Percentiles rank a stretch among this genome's conserved stretches.
These are phyloP conservation scores for Trypanosoma platydactyli DNA, from an alignment of 208 protist genomes.

Conservation along the genomic window DNA sequence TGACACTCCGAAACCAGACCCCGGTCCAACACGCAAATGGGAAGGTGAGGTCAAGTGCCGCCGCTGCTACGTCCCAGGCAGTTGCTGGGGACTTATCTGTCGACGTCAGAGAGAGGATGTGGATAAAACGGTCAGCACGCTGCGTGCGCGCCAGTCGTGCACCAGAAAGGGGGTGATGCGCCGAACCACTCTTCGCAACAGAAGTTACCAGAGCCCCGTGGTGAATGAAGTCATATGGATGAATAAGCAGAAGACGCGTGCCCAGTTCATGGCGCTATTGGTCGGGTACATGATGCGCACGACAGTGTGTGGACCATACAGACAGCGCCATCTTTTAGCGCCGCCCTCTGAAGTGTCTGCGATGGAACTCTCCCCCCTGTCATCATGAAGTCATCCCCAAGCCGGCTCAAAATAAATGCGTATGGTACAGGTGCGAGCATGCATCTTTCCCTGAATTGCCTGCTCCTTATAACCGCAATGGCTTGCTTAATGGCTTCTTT, in stretches of 20 bases:
- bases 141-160: constrained; percentile 17
- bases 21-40: constrained; percentile 3
- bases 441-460: too few relatives aligned
- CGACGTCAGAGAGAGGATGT: constrained; percentile 17
- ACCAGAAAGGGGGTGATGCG: constrained; percentile 10
- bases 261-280: constrained; percentile 28
- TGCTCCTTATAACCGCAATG: too few relatives aligned
- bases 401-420: too few relatives aligned
- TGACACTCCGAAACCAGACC: background rate
- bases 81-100: constrained; percentile 25
- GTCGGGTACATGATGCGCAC: constrained; percentile 27
- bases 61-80: constrained; percentile 14
- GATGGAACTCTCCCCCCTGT: too few relatives aligned
- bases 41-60: constrained; percentile 28
- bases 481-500: too few relatives aligned
- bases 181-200: background rate
- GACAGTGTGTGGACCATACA: constrained; percentile 28
- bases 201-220: background rate
- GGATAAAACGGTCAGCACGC: constrained; percentile 7
- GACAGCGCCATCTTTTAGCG: constrained; percentile 16
- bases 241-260: constrained; percentile 27
- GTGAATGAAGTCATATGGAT: constrained; percentile 27
- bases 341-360: background rate
- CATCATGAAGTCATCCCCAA: too few relatives aligned
- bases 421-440: too few relatives aligned